Percentiles rank a stretch among this genome's conserved stretches.
Conservation (phyloP, 2,329 filamentous ascomycete genomes). For the Sporothrix humicola region DNA sequence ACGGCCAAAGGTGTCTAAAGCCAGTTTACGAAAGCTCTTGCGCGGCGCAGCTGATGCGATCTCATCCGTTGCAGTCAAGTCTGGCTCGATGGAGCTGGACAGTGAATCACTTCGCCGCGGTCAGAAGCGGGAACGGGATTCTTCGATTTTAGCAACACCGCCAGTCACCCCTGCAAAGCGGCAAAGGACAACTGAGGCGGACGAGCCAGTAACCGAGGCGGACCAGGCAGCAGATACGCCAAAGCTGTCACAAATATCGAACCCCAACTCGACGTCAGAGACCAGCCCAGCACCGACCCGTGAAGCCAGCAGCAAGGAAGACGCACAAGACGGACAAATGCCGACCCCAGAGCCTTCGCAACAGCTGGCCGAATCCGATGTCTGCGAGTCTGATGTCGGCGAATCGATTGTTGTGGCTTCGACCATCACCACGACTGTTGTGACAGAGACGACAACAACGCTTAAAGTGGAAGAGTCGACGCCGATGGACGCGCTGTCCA, state of each 20-base stretch:
- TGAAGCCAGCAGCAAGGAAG: slow-evolving; percentile 40
- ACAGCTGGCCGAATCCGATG: slow-evolving; percentile 20
- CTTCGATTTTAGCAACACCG: slow-evolving; percentile 57
- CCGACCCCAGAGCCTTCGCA: slow-evolving; percentile 34
- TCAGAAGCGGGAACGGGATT: slow-evolving; percentile 49
- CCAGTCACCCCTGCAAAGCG: slow-evolving; percentile 62
- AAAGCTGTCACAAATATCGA: neutral
- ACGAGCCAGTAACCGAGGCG: neutral
- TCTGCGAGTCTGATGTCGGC: slow-evolving; percentile 12
- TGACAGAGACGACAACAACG: slow-evolving; percentile 14
- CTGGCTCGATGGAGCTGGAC: neutral
- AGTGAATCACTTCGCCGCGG: slow-evolving; percentile 34
- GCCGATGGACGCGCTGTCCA: neutral
- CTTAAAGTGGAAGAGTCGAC: slow-evolving; percentile 24
- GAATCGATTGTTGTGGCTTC: slow-evolving; percentile 19
- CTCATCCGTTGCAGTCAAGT: neutral
- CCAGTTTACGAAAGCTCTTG: slow-evolving; percentile 39
- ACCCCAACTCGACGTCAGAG: slow-evolving; percentile 33
- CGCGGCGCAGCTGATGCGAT: slow-evolving; percentile 25
- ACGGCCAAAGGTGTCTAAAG: slow-evolving; percentile 56
- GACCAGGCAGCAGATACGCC: neutral
- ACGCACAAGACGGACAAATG: slow-evolving; percentile 21
- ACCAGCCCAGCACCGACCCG: slow-evolving; percentile 43
- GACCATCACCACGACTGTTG: slow-evolving; percentile 11
- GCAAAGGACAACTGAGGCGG: slow-evolving; percentile 45